phyloP scores from a whole-genome alignment of 2,329 filamentous ascomycete genomes.

The Berkeleyomyces basicola region DNA sequence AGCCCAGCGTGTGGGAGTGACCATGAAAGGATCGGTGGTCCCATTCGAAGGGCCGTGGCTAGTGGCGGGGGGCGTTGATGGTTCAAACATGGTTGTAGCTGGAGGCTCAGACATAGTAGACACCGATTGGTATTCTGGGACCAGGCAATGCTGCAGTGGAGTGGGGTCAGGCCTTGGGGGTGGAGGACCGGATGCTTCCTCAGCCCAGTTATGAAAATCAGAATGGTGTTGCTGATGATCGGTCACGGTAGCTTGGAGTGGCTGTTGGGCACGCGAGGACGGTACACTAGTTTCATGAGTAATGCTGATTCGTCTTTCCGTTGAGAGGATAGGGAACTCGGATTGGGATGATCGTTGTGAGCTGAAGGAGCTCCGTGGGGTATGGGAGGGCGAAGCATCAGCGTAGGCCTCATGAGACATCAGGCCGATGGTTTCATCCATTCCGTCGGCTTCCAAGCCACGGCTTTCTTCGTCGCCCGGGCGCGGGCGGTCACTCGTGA shows the following conservation, averaged over 20 bases:
- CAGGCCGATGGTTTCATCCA: constrained; percentile 48
- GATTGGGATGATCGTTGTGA: constrained; percentile 26
- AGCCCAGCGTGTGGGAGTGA: constrained; percentile 15
- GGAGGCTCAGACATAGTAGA: constrained; percentile 18
- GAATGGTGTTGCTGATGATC: background rate
- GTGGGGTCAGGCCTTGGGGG: constrained; percentile 17
- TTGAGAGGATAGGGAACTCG: constrained; percentile 31
- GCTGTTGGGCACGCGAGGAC: constrained; percentile 20
- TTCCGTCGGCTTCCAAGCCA: constrained; percentile 36
- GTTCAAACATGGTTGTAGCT: constrained; percentile 15
- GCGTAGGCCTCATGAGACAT: constrained; percentile 24
- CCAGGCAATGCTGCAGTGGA: constrained; percentile 14
- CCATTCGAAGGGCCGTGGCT: background rate
- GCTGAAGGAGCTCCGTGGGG: constrained; percentile 11
- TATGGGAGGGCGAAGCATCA: constrained; percentile 11
- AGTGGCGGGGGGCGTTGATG: constrained; percentile 7
- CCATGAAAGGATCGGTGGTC: constrained; percentile 17
- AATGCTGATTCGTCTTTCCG: constrained; percentile 22
- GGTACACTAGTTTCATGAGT: constrained; percentile 23
- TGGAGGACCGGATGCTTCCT: constrained; percentile 18
- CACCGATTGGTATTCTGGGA: constrained; percentile 17
- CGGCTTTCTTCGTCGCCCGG: constrained; percentile 39
- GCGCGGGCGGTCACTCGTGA: constrained; percentile 63
- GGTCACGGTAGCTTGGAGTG: background rate
- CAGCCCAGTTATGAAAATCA: background rate